Percentiles rank a stretch among this genome's conserved stretches.
phyloP scores from a whole-genome alignment of 805 yeast genomes.

The Lachancea mirantina region DNA sequence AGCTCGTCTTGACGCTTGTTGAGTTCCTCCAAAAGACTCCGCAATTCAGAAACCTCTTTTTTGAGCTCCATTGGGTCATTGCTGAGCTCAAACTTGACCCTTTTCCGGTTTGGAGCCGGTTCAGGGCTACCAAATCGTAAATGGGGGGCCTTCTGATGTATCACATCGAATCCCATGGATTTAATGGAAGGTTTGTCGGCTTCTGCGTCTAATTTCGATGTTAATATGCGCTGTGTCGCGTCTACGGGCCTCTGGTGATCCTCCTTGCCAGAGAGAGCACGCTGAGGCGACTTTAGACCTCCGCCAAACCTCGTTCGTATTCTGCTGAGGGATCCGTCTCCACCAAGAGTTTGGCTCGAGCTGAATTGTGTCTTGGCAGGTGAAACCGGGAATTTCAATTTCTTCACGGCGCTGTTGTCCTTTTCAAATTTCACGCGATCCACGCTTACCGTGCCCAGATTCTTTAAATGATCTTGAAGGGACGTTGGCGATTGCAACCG shows the following conservation, averaged over 20 bases:
- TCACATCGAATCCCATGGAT: too few relatives aligned
- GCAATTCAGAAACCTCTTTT: constrained; percentile 11
- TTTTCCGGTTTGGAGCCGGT: constrained; percentile 20
- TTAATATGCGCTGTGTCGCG: too few relatives aligned
- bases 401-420: constrained; percentile 12
- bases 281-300: constrained; percentile 23
- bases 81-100: constrained; percentile 26
- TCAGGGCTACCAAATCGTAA: constrained; percentile 13
- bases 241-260: too few relatives aligned
- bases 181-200: too few relatives aligned
- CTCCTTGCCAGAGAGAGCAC: too few relatives aligned
- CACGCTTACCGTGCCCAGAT: constrained; percentile 23
- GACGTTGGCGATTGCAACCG: constrained; percentile 22
- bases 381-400: constrained; percentile 24
- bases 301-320: constrained; percentile 25
- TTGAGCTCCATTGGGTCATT: constrained; percentile 11
- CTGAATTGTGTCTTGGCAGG: constrained; percentile 25
- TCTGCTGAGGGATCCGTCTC: constrained; percentile 25
- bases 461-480: constrained; percentile 12
- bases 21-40: constrained; percentile 9
- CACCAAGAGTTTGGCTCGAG: constrained; percentile 26
- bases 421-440: constrained; percentile 19
- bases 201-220: too few relatives aligned
- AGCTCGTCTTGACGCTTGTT: constrained; percentile 14
- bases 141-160: neutral